Percentiles rank a stretch among this genome's conserved stretches.
These are phyloP conservation scores for Eucalyptus rudis DNA, from an alignment of 345 rosid genomes.

Conservation along the genomic window DNA sequence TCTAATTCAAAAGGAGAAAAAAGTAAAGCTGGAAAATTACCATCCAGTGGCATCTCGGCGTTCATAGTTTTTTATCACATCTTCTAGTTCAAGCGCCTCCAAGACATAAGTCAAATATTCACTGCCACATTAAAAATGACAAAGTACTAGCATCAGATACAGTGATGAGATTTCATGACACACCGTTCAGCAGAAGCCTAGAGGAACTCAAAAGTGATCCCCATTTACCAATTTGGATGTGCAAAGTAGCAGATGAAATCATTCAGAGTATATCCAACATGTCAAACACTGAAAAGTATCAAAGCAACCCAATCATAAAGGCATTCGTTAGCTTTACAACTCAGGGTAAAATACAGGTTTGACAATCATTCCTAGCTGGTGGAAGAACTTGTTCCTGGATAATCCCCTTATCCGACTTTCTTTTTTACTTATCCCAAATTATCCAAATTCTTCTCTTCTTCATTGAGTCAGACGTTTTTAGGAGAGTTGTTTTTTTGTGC, in stretches of 20 bases:
- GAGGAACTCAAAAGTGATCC: neutral
- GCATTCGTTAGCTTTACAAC: neutral
- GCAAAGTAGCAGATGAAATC: neutral
- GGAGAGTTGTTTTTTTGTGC: neutral
- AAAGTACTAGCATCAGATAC: neutral
- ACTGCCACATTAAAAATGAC: slow-evolving; percentile 19
- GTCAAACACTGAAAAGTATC: neutral
- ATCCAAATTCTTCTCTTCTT: neutral
- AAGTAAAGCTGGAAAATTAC: slow-evolving; percentile 23
- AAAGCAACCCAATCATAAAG: neutral
- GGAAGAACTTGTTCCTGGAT: neutral
- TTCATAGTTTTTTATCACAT: slow-evolving; percentile 79
- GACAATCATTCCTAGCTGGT: neutral
- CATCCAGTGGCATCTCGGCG: slow-evolving; percentile 84
- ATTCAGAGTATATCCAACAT: neutral
- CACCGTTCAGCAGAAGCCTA: neutral
- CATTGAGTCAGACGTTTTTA: neutral
- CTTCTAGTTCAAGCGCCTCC: slow-evolving; percentile 92
- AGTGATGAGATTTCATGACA: neutral
- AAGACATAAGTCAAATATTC: slow-evolving; percentile 75
- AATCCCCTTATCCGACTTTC: neutral
- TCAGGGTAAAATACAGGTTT: neutral
- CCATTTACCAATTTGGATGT: neutral
- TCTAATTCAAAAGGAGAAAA: neutral
- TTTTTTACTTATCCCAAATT: neutral